Evolutionary conservation across 2,329 filamentous ascomycete species (phyloP), one percentile per base, ranked within the genome.

Genomic region (Neofusicoccum cordaticola): DNA sequence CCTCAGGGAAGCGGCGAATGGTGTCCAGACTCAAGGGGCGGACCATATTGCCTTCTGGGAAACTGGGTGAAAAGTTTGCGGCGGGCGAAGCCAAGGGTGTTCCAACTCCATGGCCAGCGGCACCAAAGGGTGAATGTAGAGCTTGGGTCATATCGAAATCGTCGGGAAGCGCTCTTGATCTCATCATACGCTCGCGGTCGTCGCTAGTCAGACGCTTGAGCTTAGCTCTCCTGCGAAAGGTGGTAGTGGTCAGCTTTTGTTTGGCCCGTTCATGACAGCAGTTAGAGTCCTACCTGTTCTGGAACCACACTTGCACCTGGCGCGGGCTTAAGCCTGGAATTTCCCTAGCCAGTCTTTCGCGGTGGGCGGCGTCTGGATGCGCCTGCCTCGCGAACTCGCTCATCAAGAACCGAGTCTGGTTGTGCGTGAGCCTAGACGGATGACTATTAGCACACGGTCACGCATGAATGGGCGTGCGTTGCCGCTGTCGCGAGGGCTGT

Each of bases 221-320:
- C 74, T 88, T 88, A 17, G 85, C 85, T 71, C 85, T 78, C 75
- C 85, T 88, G 50, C 37, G 7, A 9, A 27, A 3, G 27, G 15
- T 42, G 34, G 9, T 13, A 6, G 31, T 3, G 31, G 44, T 57
- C 19, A 48, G 66, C 27, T 62, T 13, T 39, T 37, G 19, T 44
- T 15, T 9, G 8, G 15, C 17, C n/a, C 8, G 34, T 12, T 12
- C 8, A 58, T 7, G n/a, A 3, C 4, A 3, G 17, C 8, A 42
- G 13, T n/a, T 9, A 31, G 11, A n/a, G 22, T 15, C 84, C 71
- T 85, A 97, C 93, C 93, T 87, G 79, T 98, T 98, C 78, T 98
- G 93, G 79, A 98, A 98, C 94, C 93, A 98, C 57, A 98, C 93
- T 77, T 98, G 93, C 27, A 98, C 94, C 75, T 98, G 93, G 67